phyloP scores from a whole-genome alignment of 352 stramenopile species.

The Saprolegnia diclina region DNA sequence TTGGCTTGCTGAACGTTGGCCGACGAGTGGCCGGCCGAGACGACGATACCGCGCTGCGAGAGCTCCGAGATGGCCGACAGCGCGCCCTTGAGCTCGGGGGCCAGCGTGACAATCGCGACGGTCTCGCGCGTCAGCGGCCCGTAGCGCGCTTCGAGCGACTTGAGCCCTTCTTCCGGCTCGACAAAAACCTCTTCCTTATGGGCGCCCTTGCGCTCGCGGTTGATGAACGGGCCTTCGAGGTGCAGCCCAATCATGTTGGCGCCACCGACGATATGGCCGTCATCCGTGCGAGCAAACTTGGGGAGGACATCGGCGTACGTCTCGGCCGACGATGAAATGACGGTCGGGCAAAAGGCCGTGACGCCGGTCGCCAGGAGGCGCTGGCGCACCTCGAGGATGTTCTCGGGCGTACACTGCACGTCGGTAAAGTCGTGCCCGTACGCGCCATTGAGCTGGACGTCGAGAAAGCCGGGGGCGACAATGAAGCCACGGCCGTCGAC shows the following conservation, averaged over 20 bases:
- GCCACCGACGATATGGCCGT: slow-evolving; percentile 32
- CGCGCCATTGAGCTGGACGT: slow-evolving; percentile 86
- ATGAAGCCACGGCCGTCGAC: slow-evolving; percentile 71
- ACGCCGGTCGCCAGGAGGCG: slow-evolving; percentile 60
- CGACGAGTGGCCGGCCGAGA: slow-evolving; percentile 70
- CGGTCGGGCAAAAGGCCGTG: slow-evolving; percentile 84
- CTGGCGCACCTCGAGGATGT: slow-evolving; percentile 46
- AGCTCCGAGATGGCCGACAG: slow-evolving; percentile 48
- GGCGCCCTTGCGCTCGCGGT: slow-evolving; percentile 61
- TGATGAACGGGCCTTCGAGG: slow-evolving; percentile 89
- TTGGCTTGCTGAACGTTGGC: slow-evolving; percentile 65
- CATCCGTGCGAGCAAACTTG: slow-evolving; percentile 41
- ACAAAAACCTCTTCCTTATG: slow-evolving; percentile 62
- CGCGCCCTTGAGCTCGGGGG: slow-evolving; percentile 75
- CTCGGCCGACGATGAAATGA: slow-evolving; percentile 65
- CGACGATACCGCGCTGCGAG: slow-evolving; percentile 39
- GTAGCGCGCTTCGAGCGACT: slow-evolving; percentile 49
- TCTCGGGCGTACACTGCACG: slow-evolving; percentile 35
- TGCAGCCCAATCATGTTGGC: slow-evolving; percentile 82
- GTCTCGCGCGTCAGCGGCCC: slow-evolving; percentile 38
- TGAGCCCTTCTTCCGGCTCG: slow-evolving; percentile 36
- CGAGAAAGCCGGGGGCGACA: slow-evolving; percentile 80
- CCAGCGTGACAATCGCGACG: slow-evolving; percentile 80
- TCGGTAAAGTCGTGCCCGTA: slow-evolving; percentile 85
- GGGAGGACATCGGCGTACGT: slow-evolving; percentile 56